phyloP scores from a whole-genome alignment of 177 flowering plant genomes.

The Vitis hybrid region DNA sequence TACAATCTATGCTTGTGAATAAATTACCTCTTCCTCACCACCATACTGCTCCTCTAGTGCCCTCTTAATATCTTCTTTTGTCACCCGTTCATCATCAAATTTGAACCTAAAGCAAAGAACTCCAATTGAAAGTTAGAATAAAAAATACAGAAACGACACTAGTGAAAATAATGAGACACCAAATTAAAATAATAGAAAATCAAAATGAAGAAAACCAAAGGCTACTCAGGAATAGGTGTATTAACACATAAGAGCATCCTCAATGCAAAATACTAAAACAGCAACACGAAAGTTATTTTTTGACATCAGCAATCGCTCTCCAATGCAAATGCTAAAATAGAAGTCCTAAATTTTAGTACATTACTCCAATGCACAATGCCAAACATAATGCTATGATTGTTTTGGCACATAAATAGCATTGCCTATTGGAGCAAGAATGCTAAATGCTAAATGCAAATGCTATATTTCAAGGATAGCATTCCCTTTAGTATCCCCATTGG shows the following conservation, averaged over 20 bases:
- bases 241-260: neutral
- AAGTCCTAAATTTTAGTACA: no score
- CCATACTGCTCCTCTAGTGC: slow-evolving; percentile 47
- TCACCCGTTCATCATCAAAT: slow-evolving; percentile 46
- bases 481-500: no score
- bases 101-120: slow-evolving; percentile 28
- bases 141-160: neutral
- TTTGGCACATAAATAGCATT: no score
- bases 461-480: no score
- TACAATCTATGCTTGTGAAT: neutral
- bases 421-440: no score
- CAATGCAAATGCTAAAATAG: no score
- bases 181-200: neutral
- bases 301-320: no score
- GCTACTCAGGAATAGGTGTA: neutral
- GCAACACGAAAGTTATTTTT: no score
- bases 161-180: neutral
- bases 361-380: no score
- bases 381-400: no score
- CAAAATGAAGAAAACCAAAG: neutral
- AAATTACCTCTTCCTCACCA: slow-evolving; percentile 41
- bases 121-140: neutral
- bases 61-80: slow-evolving; percentile 41
- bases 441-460: no score
- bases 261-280: neutral